phyloP scores from a whole-genome alignment of 2,329 filamentous ascomycete species.

The Escovopsis sp. region DNA sequence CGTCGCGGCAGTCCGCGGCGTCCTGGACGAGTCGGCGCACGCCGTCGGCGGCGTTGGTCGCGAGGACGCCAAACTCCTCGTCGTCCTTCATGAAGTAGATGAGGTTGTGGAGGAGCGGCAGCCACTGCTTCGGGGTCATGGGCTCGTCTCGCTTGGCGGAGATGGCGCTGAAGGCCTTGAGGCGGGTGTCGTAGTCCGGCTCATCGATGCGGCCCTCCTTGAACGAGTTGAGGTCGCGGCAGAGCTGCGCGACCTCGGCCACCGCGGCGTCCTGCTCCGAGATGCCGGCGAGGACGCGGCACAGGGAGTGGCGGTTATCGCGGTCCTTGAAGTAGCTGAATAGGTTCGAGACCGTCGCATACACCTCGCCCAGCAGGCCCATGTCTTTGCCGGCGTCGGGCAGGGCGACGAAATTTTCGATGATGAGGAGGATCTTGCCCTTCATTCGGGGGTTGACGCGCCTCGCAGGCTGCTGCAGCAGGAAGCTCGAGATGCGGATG shows the following conservation, averaged over 20 bases:
- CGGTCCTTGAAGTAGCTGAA: conserved; percentile 86
- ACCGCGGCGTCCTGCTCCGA: conserved; percentile 47
- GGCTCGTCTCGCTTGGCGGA: conserved; percentile 43
- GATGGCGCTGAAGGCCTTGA: conserved; percentile 60
- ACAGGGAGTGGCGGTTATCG: conserved; percentile 57
- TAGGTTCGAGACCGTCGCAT: conserved; percentile 59
- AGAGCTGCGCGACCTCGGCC: conserved; percentile 50
- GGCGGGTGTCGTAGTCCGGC: conserved; percentile 71
- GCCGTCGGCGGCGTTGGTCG: conserved; percentile 64
- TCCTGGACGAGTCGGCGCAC: conserved; percentile 65
- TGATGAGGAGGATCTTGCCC: conserved; percentile 59
- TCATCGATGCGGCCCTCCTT: conserved; percentile 59
- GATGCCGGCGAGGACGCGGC: conserved; percentile 56
- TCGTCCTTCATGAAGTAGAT: conserved; percentile 74
- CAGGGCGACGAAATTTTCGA: conserved; percentile 65
- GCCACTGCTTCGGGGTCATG: conserved; percentile 64
- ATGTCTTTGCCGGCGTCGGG: conserved; percentile 28
- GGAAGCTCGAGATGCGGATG: conserved; percentile 62
- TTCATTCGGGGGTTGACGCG: conserved; percentile 74
- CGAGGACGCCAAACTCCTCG: conserved; percentile 74
- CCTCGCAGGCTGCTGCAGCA: conserved; percentile 72
- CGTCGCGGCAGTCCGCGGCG: conserved; percentile 25
- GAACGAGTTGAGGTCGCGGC: conserved; percentile 68
- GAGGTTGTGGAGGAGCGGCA: conserved; percentile 76
- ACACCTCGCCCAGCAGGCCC: conserved; percentile 46